Evolutionary conservation across 371 early-diverging fungal species (phyloP).

Genomic region (Blakeslea trispora): DNA sequence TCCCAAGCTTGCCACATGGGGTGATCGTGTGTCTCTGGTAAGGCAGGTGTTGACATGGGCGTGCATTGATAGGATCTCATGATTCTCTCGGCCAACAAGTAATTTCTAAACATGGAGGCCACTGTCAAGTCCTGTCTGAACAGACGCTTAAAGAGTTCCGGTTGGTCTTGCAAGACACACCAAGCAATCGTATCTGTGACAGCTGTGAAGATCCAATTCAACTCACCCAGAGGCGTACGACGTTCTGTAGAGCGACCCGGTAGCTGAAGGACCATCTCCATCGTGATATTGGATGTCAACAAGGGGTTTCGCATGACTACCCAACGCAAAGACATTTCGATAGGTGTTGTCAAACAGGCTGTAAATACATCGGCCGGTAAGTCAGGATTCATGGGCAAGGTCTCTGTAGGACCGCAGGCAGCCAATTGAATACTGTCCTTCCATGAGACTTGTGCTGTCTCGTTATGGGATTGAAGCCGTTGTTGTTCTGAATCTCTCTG

Average conservation of each 20-base stretch:
- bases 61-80: conserved; percentile 92
- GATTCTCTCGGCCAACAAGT: conserved; percentile 91
- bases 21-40: conserved; percentile 91
- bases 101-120: conserved; percentile 95
- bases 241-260: conserved; percentile 91
- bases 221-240: conserved; percentile 92
- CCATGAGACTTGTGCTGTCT: conserved; percentile 56
- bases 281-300: conserved; percentile 67
- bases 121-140: conserved; percentile 97
- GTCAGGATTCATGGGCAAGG: conserved; percentile 91
- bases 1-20: conserved; percentile 98
- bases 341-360: conserved; percentile 94
- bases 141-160: conserved; percentile 86
- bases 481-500: conserved; percentile 76
- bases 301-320: conserved; percentile 87
- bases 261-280: conserved; percentile 85
- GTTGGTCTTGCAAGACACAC: conserved; percentile 81
- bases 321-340: conserved; percentile 93
- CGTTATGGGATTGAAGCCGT: conserved; percentile 22
- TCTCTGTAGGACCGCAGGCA: conserved; percentile 85
- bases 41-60: conserved; percentile 83
- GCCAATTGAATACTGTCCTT: conserved; percentile 93
- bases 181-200: conserved; percentile 99
- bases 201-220: conserved; percentile 98
- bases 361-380: conserved; percentile 97